Conservation (phyloP, 192 early-diverging fungal genomes). For the Backusella circina region DNA sequence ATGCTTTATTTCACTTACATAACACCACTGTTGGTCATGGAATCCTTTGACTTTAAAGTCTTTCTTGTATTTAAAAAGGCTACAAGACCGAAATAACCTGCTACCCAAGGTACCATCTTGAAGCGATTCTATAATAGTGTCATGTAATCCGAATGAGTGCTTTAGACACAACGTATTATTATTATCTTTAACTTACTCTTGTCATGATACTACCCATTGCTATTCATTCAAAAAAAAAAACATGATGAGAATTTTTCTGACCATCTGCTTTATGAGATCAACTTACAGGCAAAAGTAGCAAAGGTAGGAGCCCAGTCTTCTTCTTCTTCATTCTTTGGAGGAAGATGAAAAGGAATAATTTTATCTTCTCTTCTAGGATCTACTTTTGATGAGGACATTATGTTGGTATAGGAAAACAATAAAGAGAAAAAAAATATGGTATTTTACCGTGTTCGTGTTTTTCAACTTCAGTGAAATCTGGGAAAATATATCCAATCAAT, state of each 20-base stretch:
- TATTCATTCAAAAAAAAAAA: constrained; percentile 2
- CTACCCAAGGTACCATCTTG: constrained; percentile 30
- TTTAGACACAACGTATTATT: neutral
- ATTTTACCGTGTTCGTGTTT: too few species aligned
- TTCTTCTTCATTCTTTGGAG: constrained; percentile 20
- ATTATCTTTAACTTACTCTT: constrained; percentile 20
- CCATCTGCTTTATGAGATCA: neutral
- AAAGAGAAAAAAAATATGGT: too few species aligned
- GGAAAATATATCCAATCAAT: too few species aligned
- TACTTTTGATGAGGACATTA: constrained; percentile 25
- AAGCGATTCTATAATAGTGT: constrained; percentile 26
- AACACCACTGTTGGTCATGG: constrained; percentile 19
- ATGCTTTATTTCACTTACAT: constrained; percentile 22
- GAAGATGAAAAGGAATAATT: constrained; percentile 29
- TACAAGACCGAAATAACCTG: constrained; percentile 30
- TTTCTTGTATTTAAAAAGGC: constrained; percentile 29
- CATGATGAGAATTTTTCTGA: neutral
- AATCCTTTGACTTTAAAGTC: constrained; percentile 16
- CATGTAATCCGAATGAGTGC: neutral
- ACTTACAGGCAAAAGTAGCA: constrained; percentile 31
- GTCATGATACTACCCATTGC: constrained; percentile 34
- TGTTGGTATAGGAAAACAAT: neutral
- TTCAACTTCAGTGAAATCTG: too few species aligned
- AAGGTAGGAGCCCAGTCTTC: constrained; percentile 20
- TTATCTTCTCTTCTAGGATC: constrained; percentile 32